Percentiles rank a stretch among this genome's conserved stretches.
These are phyloP conservation scores for Lepiota venenata DNA, from an alignment of 768 basidiomycete genomes.

Conservation along the genomic window DNA sequence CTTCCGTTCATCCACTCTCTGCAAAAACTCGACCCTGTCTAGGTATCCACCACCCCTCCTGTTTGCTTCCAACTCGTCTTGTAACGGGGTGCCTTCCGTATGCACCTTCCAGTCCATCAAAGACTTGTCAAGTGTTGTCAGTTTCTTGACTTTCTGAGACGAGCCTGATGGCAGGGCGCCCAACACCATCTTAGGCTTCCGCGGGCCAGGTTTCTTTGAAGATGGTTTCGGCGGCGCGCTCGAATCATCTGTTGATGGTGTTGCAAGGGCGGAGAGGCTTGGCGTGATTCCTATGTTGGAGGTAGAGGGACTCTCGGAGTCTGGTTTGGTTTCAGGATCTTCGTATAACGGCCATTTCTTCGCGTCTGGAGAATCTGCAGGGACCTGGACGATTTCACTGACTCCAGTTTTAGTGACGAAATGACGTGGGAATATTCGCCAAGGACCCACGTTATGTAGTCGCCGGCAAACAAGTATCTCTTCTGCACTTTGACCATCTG, in stretches of 20 bases:
- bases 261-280: not conserved
- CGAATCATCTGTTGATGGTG: constrained; percentile 14
- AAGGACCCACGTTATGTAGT: constrained; percentile 60
- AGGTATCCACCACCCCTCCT: constrained; percentile 76
- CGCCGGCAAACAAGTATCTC: constrained; percentile 72
- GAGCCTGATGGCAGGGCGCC: constrained; percentile 47
- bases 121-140: constrained; percentile 83
- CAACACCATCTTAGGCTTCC: constrained; percentile 60
- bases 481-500: constrained; percentile 66
- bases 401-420: constrained; percentile 9
- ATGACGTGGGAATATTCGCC: not conserved
- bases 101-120: constrained; percentile 84
- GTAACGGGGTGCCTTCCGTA: constrained; percentile 42
- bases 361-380: constrained; percentile 71
- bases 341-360: constrained; percentile 62
- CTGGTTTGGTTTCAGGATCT: not conserved
- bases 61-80: constrained; percentile 75
- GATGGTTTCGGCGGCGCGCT: constrained; percentile 22
- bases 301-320: not conserved
- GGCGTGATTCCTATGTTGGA: constrained; percentile 13
- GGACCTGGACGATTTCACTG: constrained; percentile 75
- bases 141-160: constrained; percentile 58
- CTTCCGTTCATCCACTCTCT: constrained; percentile 69
- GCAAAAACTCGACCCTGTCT: constrained; percentile 81
- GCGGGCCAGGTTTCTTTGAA: constrained; percentile 55